Base-by-base conservation (phyloP, 2,329 filamentous ascomycete species). In the Xylaria polymorpha region DNA sequence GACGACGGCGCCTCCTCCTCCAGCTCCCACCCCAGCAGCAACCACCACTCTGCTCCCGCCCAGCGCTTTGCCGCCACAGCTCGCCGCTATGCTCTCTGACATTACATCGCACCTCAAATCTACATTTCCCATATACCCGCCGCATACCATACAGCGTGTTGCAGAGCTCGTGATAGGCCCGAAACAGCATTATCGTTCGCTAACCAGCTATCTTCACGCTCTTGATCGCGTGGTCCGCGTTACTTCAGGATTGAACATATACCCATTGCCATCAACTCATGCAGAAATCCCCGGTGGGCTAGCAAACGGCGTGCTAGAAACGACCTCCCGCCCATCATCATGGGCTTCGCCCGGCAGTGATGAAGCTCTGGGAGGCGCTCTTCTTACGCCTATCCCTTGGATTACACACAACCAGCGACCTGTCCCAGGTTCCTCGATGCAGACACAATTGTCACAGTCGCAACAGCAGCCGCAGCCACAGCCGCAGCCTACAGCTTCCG, bases 361-460 rank as follows among this genome's bases (percentile, higher is more conserved):
- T 75, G 95, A 98, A 79, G 92, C 91, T 14, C 84, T 98, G 1
- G 95, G 95, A 25, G 96, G 96, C 7, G 96, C 96, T 0, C 85
- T 98, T 20, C 85, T 99, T 59, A 98, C 95, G 0, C 96, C 95
- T 0, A 98, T 99, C 66, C 93, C 94, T 0, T 99, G 96, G 96
- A 83, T 98, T 60, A 73, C 79, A 22, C 72, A 72, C 48, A 76
- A 76, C 61, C 77, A 77, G 37, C 73, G 75, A 22, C 71, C 73
- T 2, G 69, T 74, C 53, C 61, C 72, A 18, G 62, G 65, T 5
- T 61, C 77, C 46, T 18, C 68, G 74, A 44, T 72, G 29, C 70
- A 44, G 18, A 29, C 51, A 22, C 66, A 65, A 18, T 39, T 53
- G 39, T 29, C 58, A n/a, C 67, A 65, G 15, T 1, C 61, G 44